Percentiles rank a stretch among this genome's conserved stretches.
Evolutionary conservation across 495 filamentous ascomycete genomes (phyloP).

Genomic region (Aspergillus diversus): DNA sequence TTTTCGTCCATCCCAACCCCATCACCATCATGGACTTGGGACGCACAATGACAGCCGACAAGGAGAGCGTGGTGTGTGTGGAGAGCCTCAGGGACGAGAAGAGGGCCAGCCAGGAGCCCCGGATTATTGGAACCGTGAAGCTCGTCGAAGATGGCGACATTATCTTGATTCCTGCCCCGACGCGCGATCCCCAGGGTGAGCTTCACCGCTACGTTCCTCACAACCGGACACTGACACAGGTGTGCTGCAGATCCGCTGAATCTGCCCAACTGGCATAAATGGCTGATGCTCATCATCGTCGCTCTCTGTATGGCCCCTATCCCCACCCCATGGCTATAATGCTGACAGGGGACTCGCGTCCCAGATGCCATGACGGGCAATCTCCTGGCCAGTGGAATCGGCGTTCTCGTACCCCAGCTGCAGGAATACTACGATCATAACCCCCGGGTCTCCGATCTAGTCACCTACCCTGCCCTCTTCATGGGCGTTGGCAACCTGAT

Average conservation of each 20-base stretch:
- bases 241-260: slow-evolving; percentile 1
- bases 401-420: neutral
- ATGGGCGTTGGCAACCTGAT: slow-evolving; percentile 19
- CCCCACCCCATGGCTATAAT: too few relatives aligned
- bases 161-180: neutral
- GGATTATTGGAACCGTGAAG: slow-evolving; percentile 1
- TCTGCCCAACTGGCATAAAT: slow-evolving; percentile 6
- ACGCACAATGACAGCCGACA: too few relatives aligned
- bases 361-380: slow-evolving; percentile 6
- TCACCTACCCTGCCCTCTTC: neutral
- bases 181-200: slow-evolving; percentile 1
- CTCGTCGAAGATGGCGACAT: slow-evolving; percentile 1
- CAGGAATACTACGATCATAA: neutral
- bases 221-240: neutral
- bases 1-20: too few relatives aligned
- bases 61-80: too few relatives aligned
- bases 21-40: too few relatives aligned
- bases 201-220: neutral
- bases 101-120: neutral
- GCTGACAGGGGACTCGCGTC: too few relatives aligned
- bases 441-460: slow-evolving; percentile 2
- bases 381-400: slow-evolving; percentile 2
- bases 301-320: neutral
- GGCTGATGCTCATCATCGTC: slow-evolving; percentile 7
- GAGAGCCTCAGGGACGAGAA: too few relatives aligned